Evolutionary conservation across 2,329 filamentous ascomycete genomes (phyloP).

Genomic region (Claviceps pazoutovae): DNA sequence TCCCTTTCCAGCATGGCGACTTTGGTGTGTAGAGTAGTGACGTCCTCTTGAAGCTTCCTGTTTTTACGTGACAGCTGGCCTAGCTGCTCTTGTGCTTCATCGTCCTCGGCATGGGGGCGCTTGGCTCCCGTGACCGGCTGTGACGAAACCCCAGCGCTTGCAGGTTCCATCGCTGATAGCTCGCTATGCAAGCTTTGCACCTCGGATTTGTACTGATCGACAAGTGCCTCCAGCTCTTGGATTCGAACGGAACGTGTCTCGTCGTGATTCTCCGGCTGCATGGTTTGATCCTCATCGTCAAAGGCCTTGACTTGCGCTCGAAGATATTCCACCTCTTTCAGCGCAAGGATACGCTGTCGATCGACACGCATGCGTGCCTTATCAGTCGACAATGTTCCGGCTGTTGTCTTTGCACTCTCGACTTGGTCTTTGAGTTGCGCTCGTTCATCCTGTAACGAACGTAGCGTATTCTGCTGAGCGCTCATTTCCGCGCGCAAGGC

Average conservation of each 20-base stretch:
- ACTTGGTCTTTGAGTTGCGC: constrained; percentile 50
- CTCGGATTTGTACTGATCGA: constrained; percentile 77
- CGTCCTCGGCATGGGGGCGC: constrained; percentile 47
- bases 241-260: constrained; percentile 61
- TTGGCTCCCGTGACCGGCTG: constrained; percentile 41
- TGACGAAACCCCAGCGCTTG: constrained; percentile 17
- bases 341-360: constrained; percentile 67
- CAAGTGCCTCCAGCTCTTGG: constrained; percentile 67
- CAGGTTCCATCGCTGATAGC: constrained; percentile 48
- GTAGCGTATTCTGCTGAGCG: constrained; percentile 65
- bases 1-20: constrained; percentile 62
- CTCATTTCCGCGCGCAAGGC: constrained; percentile 62
- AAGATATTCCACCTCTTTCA: constrained; percentile 89
- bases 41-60: constrained; percentile 67
- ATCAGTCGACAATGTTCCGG: constrained; percentile 37
- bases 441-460: constrained; percentile 57
- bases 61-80: constrained; percentile 81
- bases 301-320: constrained; percentile 83
- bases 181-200: constrained; percentile 61
- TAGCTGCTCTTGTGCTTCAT: constrained; percentile 54
- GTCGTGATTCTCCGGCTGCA: constrained; percentile 69
- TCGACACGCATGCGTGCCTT: constrained; percentile 66
- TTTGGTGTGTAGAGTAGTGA: constrained; percentile 55
- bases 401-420: constrained; percentile 48
- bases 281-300: constrained; percentile 75